phyloP scores from a whole-genome alignment of 73 alveolate species.

The Stentor coeruleus region DNA sequence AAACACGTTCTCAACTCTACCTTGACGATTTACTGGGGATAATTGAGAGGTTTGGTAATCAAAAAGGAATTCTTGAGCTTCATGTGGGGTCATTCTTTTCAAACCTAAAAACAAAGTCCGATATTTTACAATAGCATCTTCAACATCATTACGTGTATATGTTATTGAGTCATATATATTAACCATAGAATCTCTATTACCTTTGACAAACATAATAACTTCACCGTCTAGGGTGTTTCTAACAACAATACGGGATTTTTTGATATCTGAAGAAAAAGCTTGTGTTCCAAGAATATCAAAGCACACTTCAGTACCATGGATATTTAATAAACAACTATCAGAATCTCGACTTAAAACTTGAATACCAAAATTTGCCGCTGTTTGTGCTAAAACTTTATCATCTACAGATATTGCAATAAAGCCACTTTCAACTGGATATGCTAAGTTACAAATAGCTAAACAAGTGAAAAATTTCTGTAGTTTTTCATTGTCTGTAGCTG shows the following conservation, averaged over 20 bases:
- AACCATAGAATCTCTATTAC: neutral
- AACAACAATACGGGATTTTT: conserved; percentile 8
- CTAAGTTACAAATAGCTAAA: conserved; percentile 14
- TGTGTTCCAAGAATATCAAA: neutral
- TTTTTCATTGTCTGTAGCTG: neutral
- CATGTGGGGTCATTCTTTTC: neutral
- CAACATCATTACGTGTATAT: neutral
- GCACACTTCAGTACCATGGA: neutral
- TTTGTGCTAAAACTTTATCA: conserved; percentile 9
- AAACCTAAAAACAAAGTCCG: neutral
- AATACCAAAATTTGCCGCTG: neutral
- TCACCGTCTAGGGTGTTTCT: neutral
- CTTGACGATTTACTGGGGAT: conserved; percentile 19
- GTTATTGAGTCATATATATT: neutral
- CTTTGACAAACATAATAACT: conserved; percentile 10
- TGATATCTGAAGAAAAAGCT: neutral
- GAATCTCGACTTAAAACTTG: neutral
- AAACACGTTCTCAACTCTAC: conserved; percentile 13
- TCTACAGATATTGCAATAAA: conserved; percentile 2
- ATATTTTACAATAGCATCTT: neutral
- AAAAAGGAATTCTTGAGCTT: neutral
- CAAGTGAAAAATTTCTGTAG: neutral
- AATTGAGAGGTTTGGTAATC: neutral
- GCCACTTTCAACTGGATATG: neutral
- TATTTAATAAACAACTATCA: neutral